Evolutionary conservation across 2,329 filamentous ascomycete species (phyloP).

Genomic region (Paecilomyces niveus): DNA sequence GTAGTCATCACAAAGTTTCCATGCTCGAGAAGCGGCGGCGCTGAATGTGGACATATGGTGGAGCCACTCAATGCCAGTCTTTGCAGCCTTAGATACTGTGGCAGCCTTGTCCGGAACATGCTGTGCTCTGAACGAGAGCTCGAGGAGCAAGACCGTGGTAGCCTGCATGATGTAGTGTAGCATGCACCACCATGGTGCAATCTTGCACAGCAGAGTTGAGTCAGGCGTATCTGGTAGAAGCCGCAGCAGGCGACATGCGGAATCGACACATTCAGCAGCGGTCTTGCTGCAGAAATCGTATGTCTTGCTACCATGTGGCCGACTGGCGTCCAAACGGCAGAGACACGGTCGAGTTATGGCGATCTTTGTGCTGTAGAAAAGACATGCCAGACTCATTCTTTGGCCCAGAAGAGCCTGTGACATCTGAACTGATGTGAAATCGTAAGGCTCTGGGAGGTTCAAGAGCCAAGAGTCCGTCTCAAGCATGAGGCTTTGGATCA

Average conservation of each 20-base stretch:
- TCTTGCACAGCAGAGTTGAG: constrained; percentile 26
- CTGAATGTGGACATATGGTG: constrained; percentile 22
- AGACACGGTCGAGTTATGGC: constrained; percentile 38
- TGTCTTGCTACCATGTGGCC: constrained; percentile 22
- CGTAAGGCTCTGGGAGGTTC: constrained; percentile 31
- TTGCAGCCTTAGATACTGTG: constrained; percentile 27
- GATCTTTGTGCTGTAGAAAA: constrained; percentile 38
- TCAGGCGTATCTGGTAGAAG: constrained; percentile 35
- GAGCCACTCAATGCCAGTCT: constrained; percentile 30
- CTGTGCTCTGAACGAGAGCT: constrained; percentile 34
- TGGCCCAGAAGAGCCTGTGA: constrained; percentile 26
- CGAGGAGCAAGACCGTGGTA: constrained; percentile 36
- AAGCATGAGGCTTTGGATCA: constrained; percentile 29
- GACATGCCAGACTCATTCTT: constrained; percentile 33
- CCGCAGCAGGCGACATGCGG: constrained; percentile 33
- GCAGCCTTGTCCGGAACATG: constrained; percentile 36
- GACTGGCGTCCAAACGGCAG: constrained; percentile 29
- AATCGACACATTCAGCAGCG: constrained; percentile 35
- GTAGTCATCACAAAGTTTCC: constrained; percentile 29
- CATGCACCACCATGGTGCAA: constrained; percentile 39
- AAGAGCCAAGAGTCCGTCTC: constrained; percentile 35
- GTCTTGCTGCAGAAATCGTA: constrained; percentile 31
- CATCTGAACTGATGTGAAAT: constrained; percentile 32
- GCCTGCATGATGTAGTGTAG: constrained; percentile 41
- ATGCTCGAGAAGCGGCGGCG: constrained; percentile 23